phyloP scores from a whole-genome alignment of 768 basidiomycete species.

The Zangia roseola region DNA sequence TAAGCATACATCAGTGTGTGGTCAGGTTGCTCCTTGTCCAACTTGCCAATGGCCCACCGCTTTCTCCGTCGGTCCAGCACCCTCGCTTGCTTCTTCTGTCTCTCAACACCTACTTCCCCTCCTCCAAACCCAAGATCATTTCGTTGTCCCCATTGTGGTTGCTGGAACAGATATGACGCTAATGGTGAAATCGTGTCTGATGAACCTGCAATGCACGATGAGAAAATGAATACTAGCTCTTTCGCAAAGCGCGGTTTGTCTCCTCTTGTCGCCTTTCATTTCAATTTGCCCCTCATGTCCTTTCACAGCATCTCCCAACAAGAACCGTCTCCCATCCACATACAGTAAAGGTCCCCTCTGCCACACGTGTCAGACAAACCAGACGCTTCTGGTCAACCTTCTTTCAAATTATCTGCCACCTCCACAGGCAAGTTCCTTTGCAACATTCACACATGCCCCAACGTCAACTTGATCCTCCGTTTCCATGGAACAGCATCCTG shows the following conservation, averaged over 20 bases:
- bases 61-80: conserved; percentile 55
- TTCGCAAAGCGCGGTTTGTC: conserved; percentile 71
- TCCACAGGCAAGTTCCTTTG: conserved; percentile 52
- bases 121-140: conserved; percentile 56
- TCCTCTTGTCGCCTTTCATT: neutral
- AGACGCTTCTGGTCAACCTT: conserved; percentile 81
- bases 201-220: conserved; percentile 86
- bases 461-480: neutral
- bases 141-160: conserved; percentile 63
- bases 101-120: conserved; percentile 39
- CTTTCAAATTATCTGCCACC: conserved; percentile 86
- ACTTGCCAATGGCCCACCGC: conserved; percentile 17
- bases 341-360: conserved; percentile 71
- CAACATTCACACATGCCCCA: neutral
- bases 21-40: no score
- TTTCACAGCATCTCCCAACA: conserved; percentile 60
- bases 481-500: conserved; percentile 56
- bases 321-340: conserved; percentile 62
- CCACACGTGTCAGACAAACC: conserved; percentile 89
- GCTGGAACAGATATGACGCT: conserved; percentile 73
- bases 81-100: conserved; percentile 73
- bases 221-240: conserved; percentile 62
- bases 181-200: conserved; percentile 79
- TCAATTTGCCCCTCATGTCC: neutral
- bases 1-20: neutral